Evolutionary conservation across 2,329 filamentous ascomycete species (phyloP), one percentile per base, ranked within the genome.

Genomic region (Harringtonia aguacate): DNA sequence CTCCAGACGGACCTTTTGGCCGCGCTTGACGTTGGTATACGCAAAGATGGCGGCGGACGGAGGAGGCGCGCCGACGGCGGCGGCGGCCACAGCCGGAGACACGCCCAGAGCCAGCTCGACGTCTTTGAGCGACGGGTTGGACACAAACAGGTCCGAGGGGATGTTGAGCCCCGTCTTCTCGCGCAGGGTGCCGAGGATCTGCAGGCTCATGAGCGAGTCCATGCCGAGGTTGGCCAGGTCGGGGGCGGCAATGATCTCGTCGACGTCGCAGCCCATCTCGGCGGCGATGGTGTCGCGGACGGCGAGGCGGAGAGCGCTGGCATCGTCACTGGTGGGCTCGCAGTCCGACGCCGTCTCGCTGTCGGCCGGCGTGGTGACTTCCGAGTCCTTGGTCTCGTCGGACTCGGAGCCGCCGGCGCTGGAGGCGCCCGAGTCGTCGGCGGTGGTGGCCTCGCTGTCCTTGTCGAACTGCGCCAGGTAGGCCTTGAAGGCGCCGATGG

Each of bases 241-340:
- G 1, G 70, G 68, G 1, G 70, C 69, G 20, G 70, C 70, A 4
- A 72, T 58, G 27, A 78, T 66, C 52, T 85, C 80, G 27, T 79
- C 75, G 12, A 81, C 66, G 21, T 80, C 75, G n/a, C 85, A 76
- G 46, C 79, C 79, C 72, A 85, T 84, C 59, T 86, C 81, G 31
- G 72, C 68, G n/a, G 80, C 76, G 49, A 86, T 78, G 45, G 80
- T 83, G 43, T 74, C 71, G 58, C 81, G 77, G 38, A 84, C 70
- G 52, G 72, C 58, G 56, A 67, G 54, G 63, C 70, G 63, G 31
- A 74, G 55, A 33, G 17, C 9, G 46, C 36, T 3, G 69, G 65
- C 60, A 38, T 62, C 57, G 47, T 65, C 66, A n/a, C n/a, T n/a
- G n/a, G n/a, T n/a, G n/a, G n/a, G n/a, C 20, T 53, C 57, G 21